These are phyloP conservation scores for Podospora pseudopauciseta DNA, from an alignment of 495 filamentous ascomycete genomes.

Conservation along the genomic window DNA sequence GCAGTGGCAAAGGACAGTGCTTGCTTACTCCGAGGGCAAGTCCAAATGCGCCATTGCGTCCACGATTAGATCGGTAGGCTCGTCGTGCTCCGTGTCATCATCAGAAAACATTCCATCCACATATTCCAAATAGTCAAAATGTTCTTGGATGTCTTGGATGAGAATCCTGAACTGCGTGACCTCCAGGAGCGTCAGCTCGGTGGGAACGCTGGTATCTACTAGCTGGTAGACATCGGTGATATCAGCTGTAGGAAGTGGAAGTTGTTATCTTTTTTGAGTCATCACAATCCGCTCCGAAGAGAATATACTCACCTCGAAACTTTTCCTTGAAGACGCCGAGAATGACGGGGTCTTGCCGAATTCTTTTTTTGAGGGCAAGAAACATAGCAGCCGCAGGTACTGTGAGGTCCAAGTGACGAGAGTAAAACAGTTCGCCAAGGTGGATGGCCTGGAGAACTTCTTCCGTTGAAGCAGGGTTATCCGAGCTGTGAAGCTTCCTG, in stretches of 20 bases:
- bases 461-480: neutral
- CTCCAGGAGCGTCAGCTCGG: neutral
- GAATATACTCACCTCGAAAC: neutral
- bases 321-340: neutral
- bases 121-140: neutral
- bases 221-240: neutral
- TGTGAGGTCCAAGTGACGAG: neutral
- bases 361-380: neutral
- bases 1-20: too few species aligned
- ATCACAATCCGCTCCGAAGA: neutral
- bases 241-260: neutral
- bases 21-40: too few species aligned
- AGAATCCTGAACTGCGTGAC: neutral
- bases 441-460: neutral
- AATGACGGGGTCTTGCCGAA: neutral
- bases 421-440: neutral
- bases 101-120: too few species aligned
- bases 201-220: neutral
- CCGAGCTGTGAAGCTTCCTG: neutral
- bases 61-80: too few species aligned
- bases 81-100: too few species aligned
- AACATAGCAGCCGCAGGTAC: neutral
- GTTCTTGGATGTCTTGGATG: neutral
- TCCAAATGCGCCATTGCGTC: too few species aligned
- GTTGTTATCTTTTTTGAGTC: neutral